These are phyloP conservation scores for Arthrobotrys pseudoclavata DNA, from an alignment of 2,329 filamentous ascomycete genomes.

Conservation along the genomic window DNA sequence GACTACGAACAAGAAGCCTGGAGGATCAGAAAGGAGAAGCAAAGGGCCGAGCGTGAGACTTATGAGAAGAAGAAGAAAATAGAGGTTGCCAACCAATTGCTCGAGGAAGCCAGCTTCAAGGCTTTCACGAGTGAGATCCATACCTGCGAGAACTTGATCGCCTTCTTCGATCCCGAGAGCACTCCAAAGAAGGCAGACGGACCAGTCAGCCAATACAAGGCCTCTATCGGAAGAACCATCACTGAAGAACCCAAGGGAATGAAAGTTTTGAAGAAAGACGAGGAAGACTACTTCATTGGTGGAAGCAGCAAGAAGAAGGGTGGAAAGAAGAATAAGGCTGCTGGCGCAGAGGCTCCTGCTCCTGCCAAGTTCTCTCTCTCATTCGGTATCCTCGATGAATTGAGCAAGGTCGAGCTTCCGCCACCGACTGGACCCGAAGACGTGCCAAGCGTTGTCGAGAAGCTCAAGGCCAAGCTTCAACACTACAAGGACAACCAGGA, in stretches of 20 bases:
- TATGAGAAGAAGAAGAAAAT: constrained; percentile 80
- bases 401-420: constrained; percentile 84
- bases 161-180: constrained; percentile 84
- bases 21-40: constrained; percentile 69
- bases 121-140: constrained; percentile 95
- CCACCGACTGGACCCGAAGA: constrained; percentile 89
- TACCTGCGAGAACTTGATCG: constrained; percentile 86
- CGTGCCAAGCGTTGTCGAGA: constrained; percentile 82
- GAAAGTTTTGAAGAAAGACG: constrained; percentile 85
- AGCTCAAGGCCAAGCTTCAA: constrained; percentile 90
- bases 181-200: constrained; percentile 72
- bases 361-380: constrained; percentile 85
- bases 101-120: constrained; percentile 84
- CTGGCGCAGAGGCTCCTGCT: constrained; percentile 67
- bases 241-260: constrained; percentile 87
- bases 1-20: constrained; percentile 87
- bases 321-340: constrained; percentile 65
- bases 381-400: constrained; percentile 91
- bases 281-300: constrained; percentile 84
- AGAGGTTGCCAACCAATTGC: constrained; percentile 80
- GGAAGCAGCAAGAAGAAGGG: constrained; percentile 86
- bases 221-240: constrained; percentile 86
- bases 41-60: constrained; percentile 76
- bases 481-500: constrained; percentile 94
- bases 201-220: constrained; percentile 78